phyloP scores from a whole-genome alignment of 1,139 yeast species.

The Kodamaea sp. region DNA sequence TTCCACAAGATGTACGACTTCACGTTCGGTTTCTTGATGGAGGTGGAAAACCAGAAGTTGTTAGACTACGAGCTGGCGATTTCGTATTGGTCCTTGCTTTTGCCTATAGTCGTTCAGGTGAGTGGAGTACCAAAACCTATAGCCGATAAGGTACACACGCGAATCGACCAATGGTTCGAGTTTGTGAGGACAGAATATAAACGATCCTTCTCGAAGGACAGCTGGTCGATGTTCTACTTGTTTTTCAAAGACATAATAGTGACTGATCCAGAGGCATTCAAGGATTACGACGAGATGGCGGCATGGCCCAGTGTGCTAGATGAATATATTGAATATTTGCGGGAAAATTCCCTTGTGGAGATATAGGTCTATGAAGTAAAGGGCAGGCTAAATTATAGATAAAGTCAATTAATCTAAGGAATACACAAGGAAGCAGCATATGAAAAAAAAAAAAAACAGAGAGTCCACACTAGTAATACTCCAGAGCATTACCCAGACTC shows the following conservation, averaged over 20 bases:
- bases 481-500: too few species aligned
- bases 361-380: too few species aligned
- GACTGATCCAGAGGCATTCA: conserved; percentile 48
- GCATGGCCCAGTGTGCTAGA: conserved; percentile 95
- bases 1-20: conserved; percentile 65
- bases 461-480: too few species aligned
- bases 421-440: too few species aligned
- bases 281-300: conserved; percentile 69
- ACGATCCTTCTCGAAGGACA: conserved; percentile 62
- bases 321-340: conserved; percentile 69
- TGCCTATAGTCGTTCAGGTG: conserved; percentile 28
- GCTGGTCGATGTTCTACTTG: conserved; percentile 81
- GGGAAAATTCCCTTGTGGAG: conserved; percentile 26
- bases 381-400: too few species aligned
- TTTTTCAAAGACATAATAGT: conserved; percentile 57
- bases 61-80: conserved; percentile 64
- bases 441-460: too few species aligned
- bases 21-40: conserved; percentile 68
- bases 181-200: conserved; percentile 45
- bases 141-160: conserved; percentile 10
- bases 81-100: conserved; percentile 76
- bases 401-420: too few species aligned
- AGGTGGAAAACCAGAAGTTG: conserved; percentile 56
- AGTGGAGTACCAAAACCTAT: conserved; percentile 1
- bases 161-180: conserved; percentile 53